Conservation (phyloP, 441 rosid genomes). For the Breynia disticha region DNA sequence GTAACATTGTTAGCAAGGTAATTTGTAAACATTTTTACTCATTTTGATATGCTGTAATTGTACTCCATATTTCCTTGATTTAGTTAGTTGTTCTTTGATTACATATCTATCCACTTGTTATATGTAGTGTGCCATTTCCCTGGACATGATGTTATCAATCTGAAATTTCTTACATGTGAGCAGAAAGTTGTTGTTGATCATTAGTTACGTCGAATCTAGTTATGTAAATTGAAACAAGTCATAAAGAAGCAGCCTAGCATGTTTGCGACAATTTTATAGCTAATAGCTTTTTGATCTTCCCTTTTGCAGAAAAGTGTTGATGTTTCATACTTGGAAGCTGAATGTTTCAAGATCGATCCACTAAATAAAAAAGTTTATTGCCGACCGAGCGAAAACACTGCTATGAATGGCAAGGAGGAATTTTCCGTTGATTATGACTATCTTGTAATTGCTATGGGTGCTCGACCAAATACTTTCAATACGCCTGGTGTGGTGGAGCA, state of each 20-base stretch:
- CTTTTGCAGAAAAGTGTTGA: conserved; percentile 52
- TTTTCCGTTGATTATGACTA: conserved; percentile 79
- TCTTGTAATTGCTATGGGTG: conserved; percentile 92
- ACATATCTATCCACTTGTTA: no score
- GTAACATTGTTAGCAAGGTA: conserved; percentile 84
- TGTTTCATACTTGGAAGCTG: conserved; percentile 66
- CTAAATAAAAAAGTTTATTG: conserved; percentile 68
- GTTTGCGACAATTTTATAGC: no score
- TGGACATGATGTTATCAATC: no score
- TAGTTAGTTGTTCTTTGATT: background rate
- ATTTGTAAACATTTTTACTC: background rate
- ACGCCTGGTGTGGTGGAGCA: conserved; percentile 90
- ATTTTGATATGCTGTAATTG: background rate
- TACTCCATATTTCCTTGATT: background rate
- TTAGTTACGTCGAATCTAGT: no score
- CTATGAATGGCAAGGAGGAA: conserved; percentile 48
- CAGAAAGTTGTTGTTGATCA: no score
- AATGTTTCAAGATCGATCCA: conserved; percentile 81
- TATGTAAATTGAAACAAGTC: no score
- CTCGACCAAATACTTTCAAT: conserved; percentile 87
- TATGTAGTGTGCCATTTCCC: no score
- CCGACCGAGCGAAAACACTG: conserved; percentile 38
- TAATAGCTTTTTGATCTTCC: conserved; percentile 6
- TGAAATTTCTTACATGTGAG: no score
- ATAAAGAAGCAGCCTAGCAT: no score